Conservation (phyloP, 2,329 filamentous ascomycete species). For the Neospermospora avenae region DNA sequence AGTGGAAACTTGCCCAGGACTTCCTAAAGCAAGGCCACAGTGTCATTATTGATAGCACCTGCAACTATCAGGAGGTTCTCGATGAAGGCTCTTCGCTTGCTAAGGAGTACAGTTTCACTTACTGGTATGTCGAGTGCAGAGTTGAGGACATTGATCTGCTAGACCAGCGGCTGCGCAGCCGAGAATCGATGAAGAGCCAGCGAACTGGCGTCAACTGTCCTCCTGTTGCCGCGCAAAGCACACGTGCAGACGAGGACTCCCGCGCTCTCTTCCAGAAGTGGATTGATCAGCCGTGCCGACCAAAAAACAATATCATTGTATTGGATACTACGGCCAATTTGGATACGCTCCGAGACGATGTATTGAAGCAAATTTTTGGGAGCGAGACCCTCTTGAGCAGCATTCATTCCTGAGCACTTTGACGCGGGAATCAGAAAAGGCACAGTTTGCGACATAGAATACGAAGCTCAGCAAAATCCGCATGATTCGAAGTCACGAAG, state of each 20-base stretch:
- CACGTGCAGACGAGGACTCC: too few species aligned
- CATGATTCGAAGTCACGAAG: too few species aligned
- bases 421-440: too few species aligned
- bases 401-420: too few species aligned
- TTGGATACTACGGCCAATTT: constrained; percentile 31
- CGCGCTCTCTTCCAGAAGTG: constrained; percentile 1
- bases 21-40: constrained; percentile 36
- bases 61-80: constrained; percentile 36
- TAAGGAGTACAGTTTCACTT: constrained; percentile 21
- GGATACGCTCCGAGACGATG: constrained; percentile 19
- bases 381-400: too few species aligned
- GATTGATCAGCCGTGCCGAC: constrained; percentile 35
- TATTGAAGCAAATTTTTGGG: constrained; percentile 27
- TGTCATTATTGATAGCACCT: constrained; percentile 40
- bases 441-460: too few species aligned
- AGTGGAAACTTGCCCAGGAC: constrained; percentile 38
- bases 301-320: constrained; percentile 24
- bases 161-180: too few species aligned
- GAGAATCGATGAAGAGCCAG: too few species aligned
- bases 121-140: constrained; percentile 37
- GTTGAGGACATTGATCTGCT: too few species aligned
- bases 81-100: constrained; percentile 34
- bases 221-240: too few species aligned
- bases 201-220: too few species aligned
- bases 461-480: too few species aligned